Evolutionary conservation across 176 grass and related monocot genomes (phyloP), one percentile per base, ranked within the genome.

Genomic region (Puya raimondii): DNA sequence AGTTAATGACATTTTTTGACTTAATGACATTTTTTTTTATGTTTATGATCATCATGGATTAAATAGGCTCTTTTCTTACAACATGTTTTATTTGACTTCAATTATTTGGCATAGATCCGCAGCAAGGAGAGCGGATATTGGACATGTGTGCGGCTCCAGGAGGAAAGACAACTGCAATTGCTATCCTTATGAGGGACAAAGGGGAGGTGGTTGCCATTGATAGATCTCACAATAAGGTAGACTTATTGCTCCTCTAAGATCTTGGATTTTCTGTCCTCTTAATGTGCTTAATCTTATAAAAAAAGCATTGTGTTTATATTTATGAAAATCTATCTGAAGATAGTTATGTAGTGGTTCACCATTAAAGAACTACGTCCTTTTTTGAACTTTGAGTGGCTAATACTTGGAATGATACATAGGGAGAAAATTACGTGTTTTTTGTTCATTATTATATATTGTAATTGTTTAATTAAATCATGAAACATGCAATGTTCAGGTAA

Each of bases 141-240:
- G 93, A 97, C 69, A 97, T 97, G 89, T 97, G 93, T 53, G 93
- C 89, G 69, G 93, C 93, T 71, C 89, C 89, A 64, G 93, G 93
- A 81, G 93, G 93, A 71, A 92, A 97, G 83, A 97, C 93, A 70
- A 97, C 93, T 69, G 93, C 88, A 51, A 90, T 97, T 83, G 89
- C 86, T 64, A 92, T 97, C 72, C 81, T 97, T 73, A 92, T 97
- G 93, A 82, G 42, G 68, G 89, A 97, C 75, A 64, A 81, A 72
- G 93, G 89, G 74, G 86, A 90, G 72, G 76, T 97, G 64, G 12
- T 97, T 83, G 93, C 93, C 64, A 82, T 85, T 77, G 93, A 97
- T 87, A 86, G 93, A 87, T 97, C 89, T 90, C 93, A 97, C 79
- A 97, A 97, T 81, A 97, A 97, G 84, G 93, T 97, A 76, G 52